Percentiles rank a stretch among this genome's conserved stretches.
Evolutionary conservation across 495 filamentous ascomycete species (phyloP).

Genomic region (Articulospora tetracladia): DNA sequence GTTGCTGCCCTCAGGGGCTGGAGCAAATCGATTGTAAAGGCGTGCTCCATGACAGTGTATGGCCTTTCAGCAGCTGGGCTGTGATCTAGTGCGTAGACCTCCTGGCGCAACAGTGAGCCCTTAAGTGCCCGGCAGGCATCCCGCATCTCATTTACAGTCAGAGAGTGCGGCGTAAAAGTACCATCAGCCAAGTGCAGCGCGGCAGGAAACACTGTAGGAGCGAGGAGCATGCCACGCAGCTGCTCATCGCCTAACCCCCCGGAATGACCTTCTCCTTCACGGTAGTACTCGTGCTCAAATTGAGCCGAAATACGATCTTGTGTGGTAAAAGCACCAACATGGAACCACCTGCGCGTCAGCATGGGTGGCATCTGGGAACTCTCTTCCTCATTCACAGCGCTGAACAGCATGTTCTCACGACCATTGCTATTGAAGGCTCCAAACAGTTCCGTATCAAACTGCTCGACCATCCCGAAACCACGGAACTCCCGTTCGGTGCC

Average conservation of each 20-base stretch:
- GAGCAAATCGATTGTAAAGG: conserved; percentile 8
- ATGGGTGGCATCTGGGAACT: conserved; percentile 11
- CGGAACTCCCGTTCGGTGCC: conserved; percentile 31
- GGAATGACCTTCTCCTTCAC: neutral
- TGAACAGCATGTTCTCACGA: no score
- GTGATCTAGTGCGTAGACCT: conserved; percentile 25
- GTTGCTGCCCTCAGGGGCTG: conserved; percentile 13
- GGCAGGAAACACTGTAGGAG: neutral
- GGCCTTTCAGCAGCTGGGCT: conserved; percentile 2
- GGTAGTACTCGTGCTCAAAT: neutral
- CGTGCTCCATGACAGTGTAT: conserved; percentile 7
- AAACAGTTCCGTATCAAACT: conserved; percentile 27
- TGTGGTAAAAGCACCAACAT: conserved; percentile 11
- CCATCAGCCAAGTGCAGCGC: neutral
- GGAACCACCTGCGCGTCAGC: conserved; percentile 24
- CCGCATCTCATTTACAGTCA: neutral
- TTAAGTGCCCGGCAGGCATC: conserved; percentile 27
- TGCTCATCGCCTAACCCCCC: neutral
- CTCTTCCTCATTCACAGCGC: neutral
- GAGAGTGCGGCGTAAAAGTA: neutral
- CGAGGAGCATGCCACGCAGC: neutral
- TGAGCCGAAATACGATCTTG: neutral
- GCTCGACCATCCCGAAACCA: conserved; percentile 34
- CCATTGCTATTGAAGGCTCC: neutral
- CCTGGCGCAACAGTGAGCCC: conserved; percentile 19